Evolutionary conservation across 108 stramenopile species (phyloP).

Genomic region (Poteriospumella lacustris): DNA sequence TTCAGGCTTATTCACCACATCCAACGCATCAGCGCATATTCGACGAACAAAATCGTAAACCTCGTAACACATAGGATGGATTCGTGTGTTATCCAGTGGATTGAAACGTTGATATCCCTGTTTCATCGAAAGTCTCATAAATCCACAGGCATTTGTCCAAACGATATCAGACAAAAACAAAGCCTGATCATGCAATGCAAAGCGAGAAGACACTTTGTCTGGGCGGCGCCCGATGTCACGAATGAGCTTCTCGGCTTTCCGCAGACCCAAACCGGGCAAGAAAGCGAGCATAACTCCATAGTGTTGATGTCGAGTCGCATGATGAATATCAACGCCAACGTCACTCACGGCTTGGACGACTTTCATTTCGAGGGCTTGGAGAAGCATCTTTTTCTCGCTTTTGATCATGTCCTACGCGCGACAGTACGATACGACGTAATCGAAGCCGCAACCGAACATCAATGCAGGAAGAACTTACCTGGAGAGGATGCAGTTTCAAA

Average conservation of each 20-base stretch:
- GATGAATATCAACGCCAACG: slow-evolving; percentile 82
- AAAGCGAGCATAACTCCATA: slow-evolving; percentile 70
- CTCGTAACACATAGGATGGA: slow-evolving; percentile 77
- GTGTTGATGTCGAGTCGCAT: slow-evolving; percentile 64
- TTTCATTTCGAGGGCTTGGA: slow-evolving; percentile 73
- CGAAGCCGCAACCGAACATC: neutral
- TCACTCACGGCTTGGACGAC: slow-evolving; percentile 71
- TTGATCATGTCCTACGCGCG: neutral
- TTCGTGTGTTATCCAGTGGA: slow-evolving; percentile 76
- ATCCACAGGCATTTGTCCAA: slow-evolving; percentile 80
- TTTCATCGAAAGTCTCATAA: slow-evolving; percentile 59
- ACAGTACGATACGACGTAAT: neutral
- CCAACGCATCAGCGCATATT: slow-evolving; percentile 42
- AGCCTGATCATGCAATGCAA: no score
- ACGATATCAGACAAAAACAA: slow-evolving; percentile 71
- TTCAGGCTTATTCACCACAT: neutral
- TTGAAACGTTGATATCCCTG: slow-evolving; percentile 44
- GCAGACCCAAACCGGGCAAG: slow-evolving; percentile 84
- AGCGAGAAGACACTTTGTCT: slow-evolving; percentile 60
- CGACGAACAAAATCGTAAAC: slow-evolving; percentile 75
- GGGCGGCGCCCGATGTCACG: slow-evolving; percentile 4
- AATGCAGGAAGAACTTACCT: slow-evolving; percentile 35
- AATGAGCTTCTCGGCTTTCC: slow-evolving; percentile 61
- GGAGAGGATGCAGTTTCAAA: slow-evolving; percentile 77
- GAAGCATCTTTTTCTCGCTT: slow-evolving; percentile 50